Evolutionary conservation across 129 eudicot species (phyloP).

Genomic region (Oenanthe sinensis): DNA sequence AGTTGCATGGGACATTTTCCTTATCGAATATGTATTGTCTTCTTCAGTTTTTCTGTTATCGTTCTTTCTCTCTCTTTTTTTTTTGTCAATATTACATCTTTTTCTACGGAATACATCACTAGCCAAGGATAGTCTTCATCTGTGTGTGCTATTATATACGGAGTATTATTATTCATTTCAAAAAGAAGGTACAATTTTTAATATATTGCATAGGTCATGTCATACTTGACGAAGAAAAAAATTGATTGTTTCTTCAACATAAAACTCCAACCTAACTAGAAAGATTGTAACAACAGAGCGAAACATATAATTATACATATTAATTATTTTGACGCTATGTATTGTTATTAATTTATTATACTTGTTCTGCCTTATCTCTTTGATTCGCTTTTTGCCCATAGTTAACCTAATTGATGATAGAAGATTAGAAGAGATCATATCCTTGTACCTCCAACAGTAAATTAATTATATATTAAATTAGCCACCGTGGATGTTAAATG

Average conservation of each 20-base stretch:
- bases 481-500: background rate
- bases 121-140: background rate
- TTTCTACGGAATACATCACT: background rate
- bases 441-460: no score
- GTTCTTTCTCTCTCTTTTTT: background rate
- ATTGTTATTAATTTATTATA: no score
- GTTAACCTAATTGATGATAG: background rate
- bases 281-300: background rate
- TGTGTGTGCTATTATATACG: background rate
- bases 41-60: background rate
- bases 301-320: background rate
- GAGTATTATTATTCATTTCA: background rate
- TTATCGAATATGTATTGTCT: background rate
- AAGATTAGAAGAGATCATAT: no score
- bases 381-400: background rate
- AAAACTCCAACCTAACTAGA: background rate
- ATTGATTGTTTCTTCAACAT: background rate
- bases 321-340: no score
- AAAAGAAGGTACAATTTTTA: background rate
- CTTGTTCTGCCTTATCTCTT: background rate
- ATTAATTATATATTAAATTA: no score
- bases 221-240: background rate
- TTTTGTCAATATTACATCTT: background rate
- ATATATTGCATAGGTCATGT: background rate
- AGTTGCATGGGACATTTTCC: background rate